Evolutionary conservation across 306 rosid species (phyloP).

Genomic region (Oemleria cerasiformis): DNA sequence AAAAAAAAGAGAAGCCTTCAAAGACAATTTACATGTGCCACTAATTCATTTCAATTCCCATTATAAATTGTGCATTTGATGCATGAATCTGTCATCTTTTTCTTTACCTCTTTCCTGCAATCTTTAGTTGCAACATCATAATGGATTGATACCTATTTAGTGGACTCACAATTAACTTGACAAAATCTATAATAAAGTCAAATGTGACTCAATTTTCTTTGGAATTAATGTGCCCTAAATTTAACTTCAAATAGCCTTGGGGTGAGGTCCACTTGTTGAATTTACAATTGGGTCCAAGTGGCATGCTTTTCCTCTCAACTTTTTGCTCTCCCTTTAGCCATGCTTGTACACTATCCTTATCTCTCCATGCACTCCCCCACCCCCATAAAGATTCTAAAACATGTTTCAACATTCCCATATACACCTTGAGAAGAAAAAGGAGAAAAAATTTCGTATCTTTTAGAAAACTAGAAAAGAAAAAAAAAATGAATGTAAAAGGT

Average conservation of each 20-base stretch:
- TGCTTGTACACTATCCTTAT: conserved; percentile 42
- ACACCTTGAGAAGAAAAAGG: conserved; percentile 23
- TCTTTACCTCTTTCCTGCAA: conserved; percentile 9
- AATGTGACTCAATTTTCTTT: conserved; percentile 23
- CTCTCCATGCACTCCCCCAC: conserved; percentile 43
- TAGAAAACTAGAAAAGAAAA: conserved; percentile 28
- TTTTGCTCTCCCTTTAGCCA: conserved; percentile 32
- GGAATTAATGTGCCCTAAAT: conserved; percentile 13
- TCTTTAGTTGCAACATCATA: conserved; percentile 16
- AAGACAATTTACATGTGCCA: background rate
- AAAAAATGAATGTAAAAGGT: background rate
- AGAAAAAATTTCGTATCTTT: conserved; percentile 28
- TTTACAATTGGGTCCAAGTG: conserved; percentile 34
- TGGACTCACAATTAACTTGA: conserved; percentile 47
- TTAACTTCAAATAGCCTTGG: conserved; percentile 20
- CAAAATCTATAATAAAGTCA: conserved; percentile 43
- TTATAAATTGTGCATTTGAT: conserved; percentile 5
- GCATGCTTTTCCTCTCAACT: conserved; percentile 19
- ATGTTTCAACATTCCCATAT: conserved; percentile 27
- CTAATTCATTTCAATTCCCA: background rate
- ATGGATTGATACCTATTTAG: conserved; percentile 56
- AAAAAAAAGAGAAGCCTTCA: background rate
- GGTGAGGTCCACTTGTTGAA: conserved; percentile 42
- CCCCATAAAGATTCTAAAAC: conserved; percentile 32
- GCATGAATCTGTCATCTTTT: conserved; percentile 29